Conservation (phyloP, 768 basidiomycete species). For the Tulasnella sp. region DNA sequence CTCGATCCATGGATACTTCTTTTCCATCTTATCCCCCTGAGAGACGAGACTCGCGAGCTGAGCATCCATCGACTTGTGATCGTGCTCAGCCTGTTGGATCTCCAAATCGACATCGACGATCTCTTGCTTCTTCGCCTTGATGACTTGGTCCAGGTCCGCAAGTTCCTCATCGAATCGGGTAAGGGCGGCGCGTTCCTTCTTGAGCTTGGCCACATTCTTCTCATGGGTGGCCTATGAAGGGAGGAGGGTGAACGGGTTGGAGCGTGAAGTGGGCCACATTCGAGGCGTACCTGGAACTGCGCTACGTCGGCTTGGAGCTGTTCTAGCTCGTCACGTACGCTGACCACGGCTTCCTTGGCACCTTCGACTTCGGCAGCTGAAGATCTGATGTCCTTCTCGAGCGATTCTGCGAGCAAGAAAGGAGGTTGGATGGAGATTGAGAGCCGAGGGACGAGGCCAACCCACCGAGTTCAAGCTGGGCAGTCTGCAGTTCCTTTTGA, state of each 20-base stretch:
- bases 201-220: slow-evolving; percentile 69
- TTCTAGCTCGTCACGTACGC: slow-evolving; percentile 64
- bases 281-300: slow-evolving; percentile 49
- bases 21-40: slow-evolving; percentile 67
- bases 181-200: slow-evolving; percentile 85
- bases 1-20: slow-evolving; percentile 82
- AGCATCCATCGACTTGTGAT: slow-evolving; percentile 68
- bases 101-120: slow-evolving; percentile 68
- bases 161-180: slow-evolving; percentile 88
- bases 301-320: slow-evolving; percentile 57
- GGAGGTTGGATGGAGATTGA: slow-evolving; percentile 7
- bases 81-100: slow-evolving; percentile 70
- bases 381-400: slow-evolving; percentile 69
- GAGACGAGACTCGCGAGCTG: slow-evolving; percentile 55
- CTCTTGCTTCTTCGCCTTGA: slow-evolving; percentile 78
- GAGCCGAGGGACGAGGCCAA: background rate
- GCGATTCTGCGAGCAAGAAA: slow-evolving; percentile 61
- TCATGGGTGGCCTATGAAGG: slow-evolving; percentile 56
- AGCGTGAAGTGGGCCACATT: background rate
- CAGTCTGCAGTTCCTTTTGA: slow-evolving; percentile 90
- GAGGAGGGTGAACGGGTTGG: background rate
- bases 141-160: slow-evolving; percentile 75
- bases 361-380: slow-evolving; percentile 53
- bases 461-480: slow-evolving; percentile 83
- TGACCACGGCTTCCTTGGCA: slow-evolving; percentile 54